Base-by-base conservation (phyloP, 495 filamentous ascomycete genomes). In the Xylaria telfairii region DNA sequence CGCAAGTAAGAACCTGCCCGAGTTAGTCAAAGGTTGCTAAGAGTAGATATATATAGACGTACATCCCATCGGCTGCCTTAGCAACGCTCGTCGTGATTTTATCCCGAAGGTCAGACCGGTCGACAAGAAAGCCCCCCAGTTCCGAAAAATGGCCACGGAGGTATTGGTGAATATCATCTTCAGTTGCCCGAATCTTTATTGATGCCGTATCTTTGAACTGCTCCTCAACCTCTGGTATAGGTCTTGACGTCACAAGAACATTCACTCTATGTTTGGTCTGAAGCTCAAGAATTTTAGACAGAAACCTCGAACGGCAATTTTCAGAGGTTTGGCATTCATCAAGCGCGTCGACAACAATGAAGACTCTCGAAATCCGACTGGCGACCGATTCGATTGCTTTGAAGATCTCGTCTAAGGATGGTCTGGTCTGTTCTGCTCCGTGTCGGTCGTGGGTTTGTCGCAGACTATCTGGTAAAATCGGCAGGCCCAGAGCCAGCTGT, bases 1-100 rank as follows among this genome's bases (percentile, higher is more conserved):
- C 24, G 86, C 86, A 28, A 90, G 79, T 0, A 90, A 81, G 69
- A 90, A 89, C 84, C 87, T 71, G 26, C 8, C 69, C 17, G 13
- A 37, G 32, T 59, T 28, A 70, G n/a, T 78, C 15, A 21, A 49
- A 49, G 15, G 17, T 24, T 13, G n/a, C 24, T 24, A 51, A 37
- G 3, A 4, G 8, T 37, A 37, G 8, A 37, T 37, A 37, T 37
- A 37, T 37, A 4, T 15, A 17, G 8, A 60, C 72, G 13, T 79
- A 85, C 84, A 84, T 84, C 47, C 85, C 84, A 57, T 81, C 71
- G 7, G 68, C 79, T 4, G 78, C 72, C 6, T 76, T 68, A 0
- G 69, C 24, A 30, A 86, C 83, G 0, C 19, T 61, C 0, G 44
- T 63, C 32, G 75, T 73, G 19, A 86, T 80, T 34, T 81, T 72